Evolutionary conservation across 768 basidiomycete species (phyloP), one percentile per base, ranked within the genome.

Genomic region (Inosperma sp.): DNA sequence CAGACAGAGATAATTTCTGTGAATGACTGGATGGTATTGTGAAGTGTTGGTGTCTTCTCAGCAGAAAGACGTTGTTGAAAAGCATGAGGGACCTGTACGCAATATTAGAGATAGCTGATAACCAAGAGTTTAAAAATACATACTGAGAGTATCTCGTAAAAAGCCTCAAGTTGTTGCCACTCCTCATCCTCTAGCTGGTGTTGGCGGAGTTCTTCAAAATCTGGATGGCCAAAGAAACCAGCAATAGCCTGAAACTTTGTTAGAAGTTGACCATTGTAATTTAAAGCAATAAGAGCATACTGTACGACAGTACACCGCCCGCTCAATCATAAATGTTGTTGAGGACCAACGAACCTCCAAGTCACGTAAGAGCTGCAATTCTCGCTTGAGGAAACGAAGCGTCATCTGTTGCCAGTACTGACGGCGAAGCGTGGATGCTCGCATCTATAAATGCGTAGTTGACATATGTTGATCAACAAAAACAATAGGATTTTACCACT

Each of bases 321-420:
- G 57, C 9, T 65, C 59, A 52, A 67, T 58, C 67, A 68, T 68
- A n/a, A 64, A 46, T 22, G 56, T 51, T 9, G 61, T 65, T 48
- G 63, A 68, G 14, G 65, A 67, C 67, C 67, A 68, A 3, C 61
- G 48, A 1, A 56, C 61, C 6, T 60, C 56, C 29, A 64, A 56
- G 53, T 68, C 67, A 19, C 59, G 49, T 35, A 64, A 37, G 3
- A 65, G 51, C 36, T 68, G 58, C 12, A 60, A 44, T 14, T 59
- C 45, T 10, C 31, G 13, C 14, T 26, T 33, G 23, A 35, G 35
- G 30, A 16, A 29, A 10, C 25, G 12, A n/a, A 40, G 44, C 30
- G 37, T 16, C 7, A 54, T 41, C 10, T 45, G 5, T 7, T 39
- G 16, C 39, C 53, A 49, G 12, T 47, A 30, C 35, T 57, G 45